Evolutionary conservation across 805 yeast species (phyloP).

Genomic region (Starmerella etchellsii): DNA sequence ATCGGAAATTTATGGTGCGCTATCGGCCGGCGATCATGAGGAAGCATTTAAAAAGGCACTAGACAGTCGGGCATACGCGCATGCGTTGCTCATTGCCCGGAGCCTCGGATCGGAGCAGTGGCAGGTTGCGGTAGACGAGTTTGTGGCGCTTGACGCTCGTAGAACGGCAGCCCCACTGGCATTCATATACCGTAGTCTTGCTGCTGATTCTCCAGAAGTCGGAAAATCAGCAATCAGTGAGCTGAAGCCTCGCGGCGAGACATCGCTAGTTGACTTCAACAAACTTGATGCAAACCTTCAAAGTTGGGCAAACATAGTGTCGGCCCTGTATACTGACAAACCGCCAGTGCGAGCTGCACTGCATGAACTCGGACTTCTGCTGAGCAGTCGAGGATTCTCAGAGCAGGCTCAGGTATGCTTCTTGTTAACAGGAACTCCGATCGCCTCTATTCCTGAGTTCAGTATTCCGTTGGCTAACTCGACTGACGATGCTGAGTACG

Average conservation of each 20-base stretch:
- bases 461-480: slow-evolving; percentile 23
- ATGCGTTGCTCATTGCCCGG: slow-evolving; percentile 60
- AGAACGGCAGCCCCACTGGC: slow-evolving; percentile 35
- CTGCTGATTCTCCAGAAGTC: slow-evolving; percentile 36
- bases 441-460: slow-evolving; percentile 22
- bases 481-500: neutral
- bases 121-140: slow-evolving; percentile 45
- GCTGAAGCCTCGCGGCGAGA: slow-evolving; percentile 28
- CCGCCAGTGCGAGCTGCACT: slow-evolving; percentile 22
- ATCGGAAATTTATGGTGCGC: slow-evolving; percentile 27
- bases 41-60: slow-evolving; percentile 55
- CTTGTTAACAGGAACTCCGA: slow-evolving; percentile 24
- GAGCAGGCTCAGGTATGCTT: slow-evolving; percentile 32
- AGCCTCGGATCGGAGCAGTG: slow-evolving; percentile 51
- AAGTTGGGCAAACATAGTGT: slow-evolving; percentile 26
- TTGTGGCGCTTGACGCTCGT: slow-evolving; percentile 37
- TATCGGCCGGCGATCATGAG: slow-evolving; percentile 52
- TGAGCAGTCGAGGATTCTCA: slow-evolving; percentile 28
- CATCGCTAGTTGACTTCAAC: slow-evolving; percentile 9
- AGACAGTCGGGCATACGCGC: slow-evolving; percentile 56
- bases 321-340: slow-evolving; percentile 18
- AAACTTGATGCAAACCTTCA: slow-evolving; percentile 15
- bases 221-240: slow-evolving; percentile 41
- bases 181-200: slow-evolving; percentile 46
- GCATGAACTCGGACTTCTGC: slow-evolving; percentile 28